phyloP scores from a whole-genome alignment of 2,329 filamentous ascomycete genomes.

The Pseudogymnoascus sp. region DNA sequence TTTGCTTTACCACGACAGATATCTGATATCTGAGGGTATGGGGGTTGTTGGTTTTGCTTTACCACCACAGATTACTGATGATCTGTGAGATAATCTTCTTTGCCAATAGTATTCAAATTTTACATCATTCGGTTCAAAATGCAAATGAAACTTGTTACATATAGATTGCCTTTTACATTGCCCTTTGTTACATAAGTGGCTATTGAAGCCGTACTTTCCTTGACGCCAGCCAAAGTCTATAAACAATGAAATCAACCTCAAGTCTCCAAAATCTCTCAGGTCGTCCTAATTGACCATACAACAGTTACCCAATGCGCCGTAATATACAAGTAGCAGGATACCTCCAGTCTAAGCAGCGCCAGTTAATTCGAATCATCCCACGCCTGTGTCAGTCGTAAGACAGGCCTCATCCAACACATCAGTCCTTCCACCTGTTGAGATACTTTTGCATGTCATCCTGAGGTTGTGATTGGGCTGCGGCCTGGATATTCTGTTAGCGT shows the following conservation, averaged over 20 bases:
- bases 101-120: neutral
- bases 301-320: neutral
- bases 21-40: too few species aligned
- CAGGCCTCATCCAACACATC: neutral
- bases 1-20: neutral
- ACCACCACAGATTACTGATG: neutral
- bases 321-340: neutral
- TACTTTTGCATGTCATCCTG: constrained; percentile 31
- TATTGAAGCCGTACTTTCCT: neutral
- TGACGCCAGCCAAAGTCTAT: neutral
- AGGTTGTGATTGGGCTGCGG: constrained; percentile 26
- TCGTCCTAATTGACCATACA: neutral
- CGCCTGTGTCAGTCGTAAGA: neutral
- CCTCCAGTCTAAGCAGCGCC: neutral
- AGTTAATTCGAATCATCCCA: neutral
- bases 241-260: neutral
- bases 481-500: constrained; percentile 16
- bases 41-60: too few species aligned
- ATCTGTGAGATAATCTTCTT: neutral
- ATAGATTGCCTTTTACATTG: neutral
- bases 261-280: neutral
- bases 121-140: neutral
- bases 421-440: constrained; percentile 33
- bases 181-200: neutral
- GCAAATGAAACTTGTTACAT: neutral